A percentile compares a stretch with the other conserved stretches of the same genome.
These are phyloP conservation scores for Gracilaria domingensis DNA, from an alignment of 23 red algal species.

Conservation along the genomic window DNA sequence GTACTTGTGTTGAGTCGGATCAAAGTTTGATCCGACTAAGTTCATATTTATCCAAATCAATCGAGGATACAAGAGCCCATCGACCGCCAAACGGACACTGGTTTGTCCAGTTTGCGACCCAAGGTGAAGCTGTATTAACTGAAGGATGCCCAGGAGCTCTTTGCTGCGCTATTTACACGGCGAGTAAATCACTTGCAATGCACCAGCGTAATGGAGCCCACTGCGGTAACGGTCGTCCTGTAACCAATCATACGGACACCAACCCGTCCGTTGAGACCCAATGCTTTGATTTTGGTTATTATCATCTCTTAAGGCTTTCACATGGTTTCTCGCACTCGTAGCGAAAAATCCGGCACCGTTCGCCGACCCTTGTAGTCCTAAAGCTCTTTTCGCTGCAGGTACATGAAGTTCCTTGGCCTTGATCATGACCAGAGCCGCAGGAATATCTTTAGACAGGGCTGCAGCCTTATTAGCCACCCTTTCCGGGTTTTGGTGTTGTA, in stretches of 20 bases:
- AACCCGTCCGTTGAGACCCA: constrained; percentile 33
- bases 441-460: constrained; percentile 50
- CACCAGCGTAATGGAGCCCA: constrained; percentile 84
- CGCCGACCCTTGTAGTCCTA: constrained; percentile 74
- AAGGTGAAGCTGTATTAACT: constrained; percentile 51
- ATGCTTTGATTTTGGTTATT: not conserved
- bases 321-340: not conserved
- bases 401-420: constrained; percentile 39
- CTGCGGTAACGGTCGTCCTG: constrained; percentile 72
- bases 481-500: constrained; percentile 29
- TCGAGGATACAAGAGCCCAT: constrained; percentile 75
- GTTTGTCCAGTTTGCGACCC: constrained; percentile 60
- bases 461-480: constrained; percentile 19
- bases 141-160: constrained; percentile 30
- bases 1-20: no score
- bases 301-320: not conserved
- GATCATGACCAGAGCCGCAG: constrained; percentile 35
- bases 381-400: constrained; percentile 39
- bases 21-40: no score
- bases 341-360: constrained; percentile 67
- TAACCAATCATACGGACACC: constrained; percentile 81
- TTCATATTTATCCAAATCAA: constrained; percentile 83
- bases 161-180: constrained; percentile 72
- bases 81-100: constrained; percentile 74
- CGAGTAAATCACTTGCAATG: constrained; percentile 65